Base-by-base conservation (phyloP, 495 filamentous ascomycete genomes). In the Neohortaea acidophila region DNA sequence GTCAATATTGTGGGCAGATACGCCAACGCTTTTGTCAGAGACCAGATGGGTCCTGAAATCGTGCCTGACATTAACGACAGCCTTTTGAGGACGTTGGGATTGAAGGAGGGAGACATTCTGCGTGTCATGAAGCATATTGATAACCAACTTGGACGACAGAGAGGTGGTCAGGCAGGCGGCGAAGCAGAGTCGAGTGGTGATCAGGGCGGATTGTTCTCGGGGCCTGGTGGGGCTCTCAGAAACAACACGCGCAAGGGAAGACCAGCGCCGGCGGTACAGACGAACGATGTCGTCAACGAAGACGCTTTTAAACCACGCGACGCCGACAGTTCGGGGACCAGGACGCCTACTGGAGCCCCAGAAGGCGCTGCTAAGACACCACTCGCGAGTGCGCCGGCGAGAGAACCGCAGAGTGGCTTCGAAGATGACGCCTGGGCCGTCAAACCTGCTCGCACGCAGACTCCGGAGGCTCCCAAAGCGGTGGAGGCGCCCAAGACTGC, bases 371-470 rank as follows among this genome's bases (percentile, higher is more conserved):
- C 60, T 1, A 45, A 66, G 3, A 66, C 69, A 27, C 74, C 74
- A 28, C 48, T 67, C 9, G 51, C 65, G 2, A 59, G 66, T 31
- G 64, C 65, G 40, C 66, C 75, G 14, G 41, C 54, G 14, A 20
- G 49, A 17, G 47, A 48, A 25, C 14, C 49, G 12, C 38, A 47
- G 4, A 33, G 38, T 34, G 84, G 84, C 15, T 96, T 99, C 45
- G 89, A 99, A 28, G 91, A 97, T 51, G 83, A 94, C 65, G 91
- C 91, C 20, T 99, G 89, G 89, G 82, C 86, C 52, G 77, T 89
- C 7, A 94, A 94, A 63, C 82, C 85, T n/a, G 68, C 81, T n/a
- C 82, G 75, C 56, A 70, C 75, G 45, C 54, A 63, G 44, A 46
- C 56, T 21, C 26, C 36, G 4, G 36, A 37, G 22, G 11, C 18